Base-by-base conservation (phyloP, 2,329 filamentous ascomycete species). In the Trichoderma breve region DNA sequence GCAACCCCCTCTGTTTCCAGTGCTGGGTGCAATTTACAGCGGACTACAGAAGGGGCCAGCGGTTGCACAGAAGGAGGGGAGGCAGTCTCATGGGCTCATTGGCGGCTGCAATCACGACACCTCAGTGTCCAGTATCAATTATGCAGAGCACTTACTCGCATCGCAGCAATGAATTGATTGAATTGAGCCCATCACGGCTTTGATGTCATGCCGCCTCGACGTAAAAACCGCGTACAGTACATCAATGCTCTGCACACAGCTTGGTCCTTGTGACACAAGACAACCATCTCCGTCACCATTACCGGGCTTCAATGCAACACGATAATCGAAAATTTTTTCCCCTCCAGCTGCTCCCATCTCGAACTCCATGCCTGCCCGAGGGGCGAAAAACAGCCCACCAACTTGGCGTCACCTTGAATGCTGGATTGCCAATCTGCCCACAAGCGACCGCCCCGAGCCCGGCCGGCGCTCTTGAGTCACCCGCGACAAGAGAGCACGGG, bases 341-440 rank as follows among this genome's bases (percentile, higher is more conserved):
- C 39, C n/a, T 34, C 43, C 18, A 26, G 28, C 24, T 55, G 32
- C 32, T 51, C n/a, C 30, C 28, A 39, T 70, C 28, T 53, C 7
- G 6, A 34, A 43, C 34, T 24, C 39, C 65, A 70, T 64, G 39
- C n/a, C 39, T 63, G 58, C 65, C 65, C 71, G 68, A 72, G 71
- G 71, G 71, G 71, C 64, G 58, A 69, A 72, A 72, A 72, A 70
- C 39, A 63, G 71, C 71, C 71, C 71, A 72, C 71, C 71, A 72
- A 32, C n/a, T 60, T 63, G 51, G 47, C 61, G 61, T 61, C 39
- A 53, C 58, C 58, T 53, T 70, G 26, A 28, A 21, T 39, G 36
- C 36, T 18, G 36, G 36, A 39, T 39, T 60, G 66, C 60, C 57
- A 72, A 72, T 72, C 71, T 63, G 71, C 39, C 65, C 55, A 72